Conservation (phyloP, 2,329 filamentous ascomycete species). For the Ceratocystis cacaofunesta region DNA sequence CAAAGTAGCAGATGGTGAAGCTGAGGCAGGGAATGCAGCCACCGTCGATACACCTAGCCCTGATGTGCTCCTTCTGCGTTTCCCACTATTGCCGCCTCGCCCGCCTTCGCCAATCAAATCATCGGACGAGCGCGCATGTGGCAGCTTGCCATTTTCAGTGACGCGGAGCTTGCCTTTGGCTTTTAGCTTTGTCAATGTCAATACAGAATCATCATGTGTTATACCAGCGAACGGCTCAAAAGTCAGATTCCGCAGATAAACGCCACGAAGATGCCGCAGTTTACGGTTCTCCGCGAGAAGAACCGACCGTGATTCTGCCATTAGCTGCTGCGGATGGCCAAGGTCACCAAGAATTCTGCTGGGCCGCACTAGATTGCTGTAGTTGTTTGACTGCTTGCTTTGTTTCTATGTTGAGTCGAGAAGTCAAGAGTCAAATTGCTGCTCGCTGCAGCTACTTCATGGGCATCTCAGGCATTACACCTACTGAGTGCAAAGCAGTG, state of each 20-base stretch:
- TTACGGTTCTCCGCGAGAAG: slow-evolving; percentile 65
- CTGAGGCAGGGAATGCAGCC: background rate
- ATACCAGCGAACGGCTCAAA: slow-evolving; percentile 40
- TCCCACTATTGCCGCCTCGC: slow-evolving; percentile 19
- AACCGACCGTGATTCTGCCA: slow-evolving; percentile 28
- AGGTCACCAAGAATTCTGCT: background rate
- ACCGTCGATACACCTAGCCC: background rate
- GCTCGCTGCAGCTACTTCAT: slow-evolving; percentile 3
- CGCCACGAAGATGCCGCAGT: slow-evolving; percentile 71
- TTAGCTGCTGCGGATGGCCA: background rate
- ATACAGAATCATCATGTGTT: slow-evolving; percentile 65
- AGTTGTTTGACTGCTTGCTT: background rate
- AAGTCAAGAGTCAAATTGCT: background rate
- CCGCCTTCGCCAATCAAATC: slow-evolving; percentile 20
- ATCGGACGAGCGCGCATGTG: slow-evolving; percentile 42
- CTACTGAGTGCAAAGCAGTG: background rate
- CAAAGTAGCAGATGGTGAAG: background rate
- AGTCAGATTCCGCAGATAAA: slow-evolving; percentile 74
- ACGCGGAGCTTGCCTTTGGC: slow-evolving; percentile 32
- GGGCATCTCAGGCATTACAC: background rate
- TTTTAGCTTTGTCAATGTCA: slow-evolving; percentile 42
- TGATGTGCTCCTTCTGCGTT: slow-evolving; percentile 52
- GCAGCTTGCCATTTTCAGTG: slow-evolving; percentile 33
- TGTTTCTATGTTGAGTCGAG: background rate
- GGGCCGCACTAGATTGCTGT: background rate